Evolutionary conservation across 306 rosid genomes (phyloP), one percentile per base, ranked within the genome.

Genomic region (Prunus campanulata): DNA sequence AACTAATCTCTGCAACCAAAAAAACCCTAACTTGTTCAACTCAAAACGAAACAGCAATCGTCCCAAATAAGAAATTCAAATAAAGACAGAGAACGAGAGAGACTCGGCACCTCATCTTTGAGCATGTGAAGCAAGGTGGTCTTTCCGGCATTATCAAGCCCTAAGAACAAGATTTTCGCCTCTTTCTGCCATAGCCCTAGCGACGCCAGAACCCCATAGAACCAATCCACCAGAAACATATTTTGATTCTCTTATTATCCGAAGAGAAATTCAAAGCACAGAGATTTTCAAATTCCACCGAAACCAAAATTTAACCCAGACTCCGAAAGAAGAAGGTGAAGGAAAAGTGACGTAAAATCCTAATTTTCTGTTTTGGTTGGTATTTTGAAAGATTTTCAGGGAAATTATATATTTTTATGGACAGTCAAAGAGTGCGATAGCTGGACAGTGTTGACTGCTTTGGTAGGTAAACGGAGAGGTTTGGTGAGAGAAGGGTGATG

Each of bases 61-160:
- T 15, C 29, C 39, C 5, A 11, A 67, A 39, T 32, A 25, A n/a
- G 18, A 56, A 51, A 71, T 44, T 16, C n/a, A 20, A 48, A 74
- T 16, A 20, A 64, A 39, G 27, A 44, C 54, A 61, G 83, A 11
- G 13, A 19, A 7, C 61, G n/a, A n/a, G 15, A 19, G 2, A 55
- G 20, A 6, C n/a, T 2, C 10, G 68, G 50, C 42, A 90, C 97
- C 97, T 90, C 93, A 24, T 90, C 97, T 75, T 90, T 92, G 44
- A 92, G 91, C 97, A 92, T 92, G 83, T 90, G 93, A 83, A 92
- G 97, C 85, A 92, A 83, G 76, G 97, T 89, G 70, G 97, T 92
- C 83, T 92, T 92, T 22, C 97, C 97, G 78, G 95, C 79, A 84
- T 92, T 89, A 88, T 90, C 97, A n/a, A 92, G 93, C 70, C 97